These are phyloP conservation scores for Ramularia endophylla DNA, from an alignment of 2,329 filamentous ascomycete genomes.

Conservation along the genomic window DNA sequence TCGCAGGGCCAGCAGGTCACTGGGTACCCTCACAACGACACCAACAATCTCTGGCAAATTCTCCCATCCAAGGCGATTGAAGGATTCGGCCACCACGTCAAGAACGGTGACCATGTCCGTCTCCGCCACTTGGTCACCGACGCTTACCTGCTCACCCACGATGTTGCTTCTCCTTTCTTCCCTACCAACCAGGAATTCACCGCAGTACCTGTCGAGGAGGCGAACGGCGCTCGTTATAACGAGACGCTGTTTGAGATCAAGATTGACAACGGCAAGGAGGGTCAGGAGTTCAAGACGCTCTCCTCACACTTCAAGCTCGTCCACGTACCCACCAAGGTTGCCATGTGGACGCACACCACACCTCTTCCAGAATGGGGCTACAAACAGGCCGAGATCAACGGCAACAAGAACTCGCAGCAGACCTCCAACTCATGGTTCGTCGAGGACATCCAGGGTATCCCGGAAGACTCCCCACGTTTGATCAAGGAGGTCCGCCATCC, in stretches of 20 bases:
- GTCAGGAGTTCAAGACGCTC: conserved; percentile 82
- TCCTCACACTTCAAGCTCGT: conserved; percentile 94
- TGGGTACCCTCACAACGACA: conserved; percentile 96
- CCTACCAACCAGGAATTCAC: conserved; percentile 99
- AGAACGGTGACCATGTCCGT: conserved; percentile 78
- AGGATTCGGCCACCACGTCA: conserved; percentile 58
- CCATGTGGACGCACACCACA: conserved; percentile 97
- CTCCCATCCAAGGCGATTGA: conserved; percentile 58
- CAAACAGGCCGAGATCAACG: conserved; percentile 98
- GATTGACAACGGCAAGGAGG: conserved; percentile 76
- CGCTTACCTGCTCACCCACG: conserved; percentile 81
- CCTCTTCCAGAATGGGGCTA: conserved; percentile 96
- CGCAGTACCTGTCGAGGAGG: conserved; percentile 66
- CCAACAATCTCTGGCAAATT: conserved; percentile 98
- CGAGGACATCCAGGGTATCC: conserved; percentile 80
- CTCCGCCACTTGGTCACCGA: conserved; percentile 83
- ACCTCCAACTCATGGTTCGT: conserved; percentile 93
- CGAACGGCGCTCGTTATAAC: conserved; percentile 66
- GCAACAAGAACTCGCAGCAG: conserved; percentile 89
- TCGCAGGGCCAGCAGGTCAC: conserved; percentile 97
- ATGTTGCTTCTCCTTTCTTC: conserved; percentile 92
- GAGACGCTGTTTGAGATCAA: conserved; percentile 92
- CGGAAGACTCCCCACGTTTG: conserved; percentile 65
- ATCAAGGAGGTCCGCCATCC: conserved; percentile 70
- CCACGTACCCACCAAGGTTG: conserved; percentile 89